Conservation (phyloP, 805 yeast species). For the Tetrapisispora iriomotensis region DNA sequence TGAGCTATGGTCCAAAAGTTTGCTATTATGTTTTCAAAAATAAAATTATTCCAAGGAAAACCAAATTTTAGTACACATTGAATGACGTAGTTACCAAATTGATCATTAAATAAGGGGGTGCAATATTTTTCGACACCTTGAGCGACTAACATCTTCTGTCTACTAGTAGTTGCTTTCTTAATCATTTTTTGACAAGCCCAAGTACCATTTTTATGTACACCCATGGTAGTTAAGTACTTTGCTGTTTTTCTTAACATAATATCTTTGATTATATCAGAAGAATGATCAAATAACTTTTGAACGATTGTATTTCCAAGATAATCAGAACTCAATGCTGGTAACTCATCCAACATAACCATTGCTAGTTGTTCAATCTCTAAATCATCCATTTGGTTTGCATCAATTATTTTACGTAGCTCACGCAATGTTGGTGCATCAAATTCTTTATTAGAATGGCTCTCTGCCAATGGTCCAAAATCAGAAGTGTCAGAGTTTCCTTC, state of each 20-base stretch:
- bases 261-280: conserved; percentile 65
- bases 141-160: conserved; percentile 57
- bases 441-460: conserved; percentile 53
- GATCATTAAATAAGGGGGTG: conserved; percentile 82
- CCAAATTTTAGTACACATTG: conserved; percentile 92
- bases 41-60: conserved; percentile 78
- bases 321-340: conserved; percentile 85
- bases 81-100: conserved; percentile 91
- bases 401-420: conserved; percentile 71
- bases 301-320: conserved; percentile 93
- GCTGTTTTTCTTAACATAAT: conserved; percentile 70
- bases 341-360: conserved; percentile 73
- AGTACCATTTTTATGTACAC: conserved; percentile 95
- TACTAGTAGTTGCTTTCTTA: conserved; percentile 54
- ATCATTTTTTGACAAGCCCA: conserved; percentile 99
- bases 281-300: conserved; percentile 73
- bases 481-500: conserved; percentile 37
- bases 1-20: conserved; percentile 73
- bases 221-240: conserved; percentile 79
- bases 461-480: conserved; percentile 69
- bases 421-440: conserved; percentile 84
- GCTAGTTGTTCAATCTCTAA: conserved; percentile 74
- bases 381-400: conserved; percentile 41
- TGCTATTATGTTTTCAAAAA: conserved; percentile 71
- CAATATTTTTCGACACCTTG: conserved; percentile 68